Percentiles rank a stretch among this genome's conserved stretches.
phyloP scores from a whole-genome alignment of 1,284 basidiomycete species.

The Cryptococcus deneoformans region DNA sequence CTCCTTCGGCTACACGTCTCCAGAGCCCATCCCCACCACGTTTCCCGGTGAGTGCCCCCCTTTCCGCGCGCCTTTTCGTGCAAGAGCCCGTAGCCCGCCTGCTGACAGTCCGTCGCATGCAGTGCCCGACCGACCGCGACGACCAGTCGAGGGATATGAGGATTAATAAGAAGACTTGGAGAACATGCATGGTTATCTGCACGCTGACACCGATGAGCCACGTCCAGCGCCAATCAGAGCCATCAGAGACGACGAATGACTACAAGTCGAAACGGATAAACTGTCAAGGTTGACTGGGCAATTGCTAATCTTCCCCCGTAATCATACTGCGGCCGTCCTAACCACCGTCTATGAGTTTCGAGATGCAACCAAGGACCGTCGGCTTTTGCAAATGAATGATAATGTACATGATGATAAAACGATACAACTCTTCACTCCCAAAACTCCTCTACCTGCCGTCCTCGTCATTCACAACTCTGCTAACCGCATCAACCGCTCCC shows the following conservation, averaged over 20 bases:
- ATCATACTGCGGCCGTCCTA: too few species aligned
- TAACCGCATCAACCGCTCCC: constrained; percentile 12
- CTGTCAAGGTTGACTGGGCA: not conserved
- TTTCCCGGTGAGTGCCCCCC: constrained; percentile 74
- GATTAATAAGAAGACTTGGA: not conserved
- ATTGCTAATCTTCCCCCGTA: too few species aligned
- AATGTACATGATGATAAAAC: not conserved
- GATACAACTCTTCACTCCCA: not conserved
- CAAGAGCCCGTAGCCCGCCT: not conserved
- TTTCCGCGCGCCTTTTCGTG: not conserved
- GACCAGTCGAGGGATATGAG: not conserved
- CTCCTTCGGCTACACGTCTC: constrained; percentile 64
- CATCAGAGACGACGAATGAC: not conserved
- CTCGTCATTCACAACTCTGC: not conserved
- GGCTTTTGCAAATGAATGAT: too few species aligned
- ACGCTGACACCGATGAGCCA: not conserved
- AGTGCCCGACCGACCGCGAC: not conserved
- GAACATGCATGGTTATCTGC: too few species aligned
- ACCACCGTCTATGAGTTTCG: too few species aligned
- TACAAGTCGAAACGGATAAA: not conserved
- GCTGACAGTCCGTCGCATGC: not conserved
- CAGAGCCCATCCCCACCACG: constrained; percentile 73
- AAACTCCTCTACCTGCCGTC: not conserved
- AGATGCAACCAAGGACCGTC: too few species aligned
- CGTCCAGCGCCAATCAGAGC: not conserved